A percentile compares a stretch with the other conserved stretches of the same genome.
phyloP scores from a whole-genome alignment of 2,329 filamentous ascomycete genomes.

The Acrocalymma vagum region DNA sequence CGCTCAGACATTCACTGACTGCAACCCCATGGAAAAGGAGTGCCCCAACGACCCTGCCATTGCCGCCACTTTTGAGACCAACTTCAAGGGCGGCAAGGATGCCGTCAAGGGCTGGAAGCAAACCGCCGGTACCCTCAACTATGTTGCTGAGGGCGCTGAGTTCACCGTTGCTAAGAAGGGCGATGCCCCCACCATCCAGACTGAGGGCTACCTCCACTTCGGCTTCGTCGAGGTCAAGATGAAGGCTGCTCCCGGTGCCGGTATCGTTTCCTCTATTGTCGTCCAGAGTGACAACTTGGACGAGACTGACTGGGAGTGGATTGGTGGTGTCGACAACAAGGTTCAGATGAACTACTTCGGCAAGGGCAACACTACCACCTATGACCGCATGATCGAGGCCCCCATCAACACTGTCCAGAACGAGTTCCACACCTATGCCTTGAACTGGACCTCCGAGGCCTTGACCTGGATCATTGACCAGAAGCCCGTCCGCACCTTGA shows the following conservation, averaged over 20 bases:
- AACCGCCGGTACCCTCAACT: constrained; percentile 54
- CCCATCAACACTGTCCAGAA: constrained; percentile 63
- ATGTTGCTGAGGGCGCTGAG: constrained; percentile 54
- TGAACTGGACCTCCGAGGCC: constrained; percentile 73
- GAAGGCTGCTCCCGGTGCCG: constrained; percentile 76
- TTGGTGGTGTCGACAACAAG: constrained; percentile 70
- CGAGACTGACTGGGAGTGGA: constrained; percentile 87
- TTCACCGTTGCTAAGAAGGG: constrained; percentile 58
- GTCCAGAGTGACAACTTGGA: constrained; percentile 85
- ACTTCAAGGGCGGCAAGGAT: constrained; percentile 53
- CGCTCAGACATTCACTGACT: constrained; percentile 57
- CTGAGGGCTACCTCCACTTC: constrained; percentile 87
- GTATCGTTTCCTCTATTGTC: constrained; percentile 84
- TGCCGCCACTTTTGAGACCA: constrained; percentile 48
- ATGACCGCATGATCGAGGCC: constrained; percentile 73
- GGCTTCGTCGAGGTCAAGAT: constrained; percentile 80
- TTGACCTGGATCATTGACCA: constrained; percentile 77
- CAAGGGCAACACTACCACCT: constrained; percentile 75
- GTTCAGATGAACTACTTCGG: constrained; percentile 80
- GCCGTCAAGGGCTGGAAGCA: constrained; percentile 49
- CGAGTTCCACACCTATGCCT: constrained; percentile 73
- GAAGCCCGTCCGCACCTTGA: constrained; percentile 69
- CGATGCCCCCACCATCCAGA: constrained; percentile 72
- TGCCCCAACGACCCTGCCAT: constrained; percentile 57
- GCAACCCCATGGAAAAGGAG: constrained; percentile 53